Evolutionary conservation across 164 flowering plant species (phyloP), one percentile per base, ranked within the genome.

Genomic region (Stephania cephalantha): DNA sequence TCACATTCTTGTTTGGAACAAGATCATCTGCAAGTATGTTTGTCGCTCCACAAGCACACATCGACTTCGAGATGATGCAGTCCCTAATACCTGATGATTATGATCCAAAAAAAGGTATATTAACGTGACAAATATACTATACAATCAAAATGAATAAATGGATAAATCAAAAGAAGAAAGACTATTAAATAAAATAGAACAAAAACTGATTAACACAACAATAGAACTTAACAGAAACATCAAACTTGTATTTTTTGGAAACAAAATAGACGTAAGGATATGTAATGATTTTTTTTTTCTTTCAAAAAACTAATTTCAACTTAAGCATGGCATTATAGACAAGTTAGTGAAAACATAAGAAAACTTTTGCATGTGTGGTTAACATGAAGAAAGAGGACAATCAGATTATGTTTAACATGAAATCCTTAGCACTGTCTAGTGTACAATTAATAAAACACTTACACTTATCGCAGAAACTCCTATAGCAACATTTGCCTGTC

Each of bases 391-490:
- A 58, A 58, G 64, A 48, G 11, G 35, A 71, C 1, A 29, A 48
- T 35, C 42, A 35, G 1, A 35, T 35, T 35, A 35, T 35, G 42
- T 35, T 35, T 4, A 35, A 35, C 42, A 2, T 35, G 42, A 35
- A 35, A 2, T 35, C 42, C 42, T 35, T 35, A 25, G 25, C 42
- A 35, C 4, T 35, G 42, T 35, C 42, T 35, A 35, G 42, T 35
- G 42, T 35, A 35, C 42, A 35, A 35, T 35, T 2, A 35, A 71
- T 31, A 73, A 10, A 76, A 63, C 77, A 73, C 89, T 81, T 86
- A 94, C 99, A 96, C 85, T 86, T 94, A 73, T 96, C 97, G 82
- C 99, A 96, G 71, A 92, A 96, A 78, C 97, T 96, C 29, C 79
- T 85, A 67, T 91, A 94, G 79, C 99, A 96, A 80, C 99, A 96